A percentile compares a stretch with the other conserved stretches of the same genome.
Conservation (phyloP, 495 filamentous ascomycete species). For the Aspergillus nidulans region DNA sequence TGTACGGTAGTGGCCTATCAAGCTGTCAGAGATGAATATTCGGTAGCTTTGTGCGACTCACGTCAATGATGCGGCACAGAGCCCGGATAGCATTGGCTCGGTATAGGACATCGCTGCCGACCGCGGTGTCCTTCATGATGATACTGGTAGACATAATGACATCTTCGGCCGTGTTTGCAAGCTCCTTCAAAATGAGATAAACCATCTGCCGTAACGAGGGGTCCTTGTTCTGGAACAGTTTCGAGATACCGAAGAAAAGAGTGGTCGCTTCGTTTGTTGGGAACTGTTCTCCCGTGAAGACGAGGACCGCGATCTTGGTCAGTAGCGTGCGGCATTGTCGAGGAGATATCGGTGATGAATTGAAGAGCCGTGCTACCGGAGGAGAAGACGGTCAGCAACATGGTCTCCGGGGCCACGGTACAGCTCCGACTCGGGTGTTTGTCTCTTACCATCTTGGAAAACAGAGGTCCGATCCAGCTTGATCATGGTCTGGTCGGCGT, state of each 20-base stretch:
- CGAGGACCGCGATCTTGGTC: constrained; percentile 93
- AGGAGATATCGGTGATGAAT: constrained; percentile 90
- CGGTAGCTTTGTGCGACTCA: constrained; percentile 36
- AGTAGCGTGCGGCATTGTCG: constrained; percentile 92
- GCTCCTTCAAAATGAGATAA: constrained; percentile 94
- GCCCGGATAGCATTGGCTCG: constrained; percentile 95
- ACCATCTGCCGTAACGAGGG: constrained; percentile 98
- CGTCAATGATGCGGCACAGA: constrained; percentile 95
- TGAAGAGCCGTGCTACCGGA: constrained; percentile 85
- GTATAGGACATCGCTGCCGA: constrained; percentile 92
- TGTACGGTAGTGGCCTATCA: constrained; percentile 87
- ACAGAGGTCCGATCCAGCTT: constrained; percentile 97
- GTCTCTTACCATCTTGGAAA: constrained; percentile 88
- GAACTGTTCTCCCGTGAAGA: constrained; percentile 96
- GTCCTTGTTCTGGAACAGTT: constrained; percentile 99
- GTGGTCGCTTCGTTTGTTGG: constrained; percentile 95
- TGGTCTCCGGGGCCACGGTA: background rate
- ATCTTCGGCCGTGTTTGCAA: constrained; percentile 94
- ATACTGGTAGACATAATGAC: constrained; percentile 99
- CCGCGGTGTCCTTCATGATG: constrained; percentile 99
- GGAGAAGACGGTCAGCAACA: constrained; percentile 18
- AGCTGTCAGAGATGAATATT: constrained; percentile 7
- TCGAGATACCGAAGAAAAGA: constrained; percentile 98
- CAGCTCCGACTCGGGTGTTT: constrained; percentile 18
- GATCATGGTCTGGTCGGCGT: constrained; percentile 86